Evolutionary conservation across 2,329 filamentous ascomycete species (phyloP).

Genomic region (Calonectria pseudoturangicola): DNA sequence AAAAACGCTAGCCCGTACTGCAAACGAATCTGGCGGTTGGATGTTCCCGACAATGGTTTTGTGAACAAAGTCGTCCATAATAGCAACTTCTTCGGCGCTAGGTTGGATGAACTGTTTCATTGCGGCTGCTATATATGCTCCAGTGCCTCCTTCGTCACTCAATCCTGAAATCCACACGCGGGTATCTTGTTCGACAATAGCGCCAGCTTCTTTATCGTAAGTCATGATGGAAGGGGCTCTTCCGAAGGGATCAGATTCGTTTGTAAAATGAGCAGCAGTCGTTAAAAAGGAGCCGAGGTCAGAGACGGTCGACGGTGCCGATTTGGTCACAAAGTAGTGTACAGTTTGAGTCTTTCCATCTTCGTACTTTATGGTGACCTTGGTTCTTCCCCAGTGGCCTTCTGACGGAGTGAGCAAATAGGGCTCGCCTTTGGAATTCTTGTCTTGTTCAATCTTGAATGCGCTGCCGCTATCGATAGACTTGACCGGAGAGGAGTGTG

Average conservation of each 20-base stretch:
- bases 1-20: constrained; percentile 74
- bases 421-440: constrained; percentile 45
- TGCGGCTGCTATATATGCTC: constrained; percentile 72
- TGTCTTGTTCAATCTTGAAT: constrained; percentile 57
- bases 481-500: constrained; percentile 11
- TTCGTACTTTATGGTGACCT: constrained; percentile 68
- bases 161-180: constrained; percentile 76
- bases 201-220: constrained; percentile 70
- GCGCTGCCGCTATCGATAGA: constrained; percentile 63
- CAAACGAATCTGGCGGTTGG: constrained; percentile 65
- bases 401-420: constrained; percentile 66
- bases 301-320: constrained; percentile 63
- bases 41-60: constrained; percentile 70
- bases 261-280: constrained; percentile 70
- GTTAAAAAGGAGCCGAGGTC: constrained; percentile 73
- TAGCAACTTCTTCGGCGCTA: constrained; percentile 66
- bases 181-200: constrained; percentile 66
- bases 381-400: constrained; percentile 69
- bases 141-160: constrained; percentile 76
- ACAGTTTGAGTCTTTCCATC: constrained; percentile 70
- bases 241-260: constrained; percentile 71
- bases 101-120: constrained; percentile 74
- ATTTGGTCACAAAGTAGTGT: constrained; percentile 74
- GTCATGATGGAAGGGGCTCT: constrained; percentile 73
- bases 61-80: constrained; percentile 73